Evolutionary conservation across 257 asterid genomes (phyloP), one percentile per base, ranked within the genome.

Genomic region (Capsicum rhomboideum): DNA sequence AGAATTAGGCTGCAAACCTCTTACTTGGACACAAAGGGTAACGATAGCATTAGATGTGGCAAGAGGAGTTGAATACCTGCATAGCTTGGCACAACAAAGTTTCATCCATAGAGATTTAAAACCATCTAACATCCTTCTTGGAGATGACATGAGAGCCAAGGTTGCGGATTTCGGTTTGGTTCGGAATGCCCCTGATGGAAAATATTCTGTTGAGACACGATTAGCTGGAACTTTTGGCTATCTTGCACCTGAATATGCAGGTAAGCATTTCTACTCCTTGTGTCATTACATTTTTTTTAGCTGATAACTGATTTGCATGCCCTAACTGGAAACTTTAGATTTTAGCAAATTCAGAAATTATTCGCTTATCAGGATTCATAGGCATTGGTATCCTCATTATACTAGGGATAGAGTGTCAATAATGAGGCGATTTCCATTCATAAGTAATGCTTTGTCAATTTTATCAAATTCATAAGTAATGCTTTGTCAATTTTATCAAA

Each of bases 181-280:
- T 5, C 92, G 89, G 82, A 93, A 96, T 71, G 99, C 99, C 4
- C 98, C 99, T 4, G 96, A 93, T 56, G 99, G 98, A 68, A 92
- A 94, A 85, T 94, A 96, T 49, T 96, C 98, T 16, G 94, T 96
- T 6, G 99, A 96, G 92, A 96, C 98, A 3, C 88, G 97, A 29
- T 88, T 96, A 92, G 98, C 99, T 42, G 98, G 99, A 52, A 96
- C 98, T 0, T 96, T 96, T 37, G 98, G 99, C 29, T 96, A 96
- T 88, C 99, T 96, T 87, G 99, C 99, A 34, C 99, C 99, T 11
- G 99, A 96, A 83, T 96, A 96, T 84, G 99, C 98, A 12, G 98
- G 98, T 94, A 86, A 79, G 88, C 79, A 10, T 71, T 52, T 11
- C 82, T 23, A 17, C 42, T 85, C 18, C 14, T 44, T 52, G 63